Base-by-base conservation (phyloP, 208 protist genomes). In the Vickermania spadyakhi region DNA sequence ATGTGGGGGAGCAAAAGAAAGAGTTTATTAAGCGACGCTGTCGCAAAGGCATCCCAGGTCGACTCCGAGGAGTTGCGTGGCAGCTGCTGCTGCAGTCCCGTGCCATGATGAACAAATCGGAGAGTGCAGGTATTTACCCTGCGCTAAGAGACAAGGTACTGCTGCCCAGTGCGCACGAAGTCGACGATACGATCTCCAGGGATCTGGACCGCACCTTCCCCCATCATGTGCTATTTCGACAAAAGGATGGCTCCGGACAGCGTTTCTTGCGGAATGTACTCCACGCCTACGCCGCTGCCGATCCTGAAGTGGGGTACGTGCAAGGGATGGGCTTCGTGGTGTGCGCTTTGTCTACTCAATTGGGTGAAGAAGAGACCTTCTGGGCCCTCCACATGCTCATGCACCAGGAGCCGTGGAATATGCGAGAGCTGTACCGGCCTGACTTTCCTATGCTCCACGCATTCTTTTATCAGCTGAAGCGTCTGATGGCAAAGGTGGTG, bases 301-400 rank as follows among this genome's bases (percentile, higher is more conserved):
- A 97, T 64, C 91, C 90, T 2, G 84, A 96, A 71, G 89, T 97
- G 59, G 93, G 89, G 56, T 97, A 97, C 73, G 89, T 91, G 61
- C 93, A 97, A 68, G 93, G 93, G 21, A 97, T 97, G 93, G 87
- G 70, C 23, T 97, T 97, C 59, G 68, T 97, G 53, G 89, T 93
- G 49, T 89, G 75, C 2, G 79, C 84, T 1, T 72, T 96, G 22
- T 90, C 90, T 0, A 94, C 86, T 50, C 86, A 96, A 58, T 88
- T 96, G 82, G 75, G 63, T 13, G 87, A 96, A 66, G 89, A 96
- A 65, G 86, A 96, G 66, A 83, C 81, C 52, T 97, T 97, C 71
- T 97, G 93, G 89, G 75, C 77, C 18, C 66, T 97, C 31, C 77
- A 91, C 56, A 64, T 76, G 57, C 66, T 97, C 54, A 96, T 97